Evolutionary conservation across 2,329 filamentous ascomycete species (phyloP).

Genomic region (Corniculantispora saksenae): DNA sequence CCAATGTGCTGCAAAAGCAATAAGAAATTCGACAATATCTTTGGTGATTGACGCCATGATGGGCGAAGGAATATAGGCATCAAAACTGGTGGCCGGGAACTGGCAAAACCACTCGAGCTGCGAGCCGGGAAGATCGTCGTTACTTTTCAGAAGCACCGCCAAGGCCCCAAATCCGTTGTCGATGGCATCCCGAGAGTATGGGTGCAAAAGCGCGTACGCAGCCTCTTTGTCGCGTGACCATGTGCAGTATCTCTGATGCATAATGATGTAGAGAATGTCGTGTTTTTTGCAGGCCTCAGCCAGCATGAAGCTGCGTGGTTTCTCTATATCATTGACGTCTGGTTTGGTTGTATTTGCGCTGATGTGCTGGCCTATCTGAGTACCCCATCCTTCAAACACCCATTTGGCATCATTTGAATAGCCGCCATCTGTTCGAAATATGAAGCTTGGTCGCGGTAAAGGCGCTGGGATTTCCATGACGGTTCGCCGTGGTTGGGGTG

Average conservation of each 20-base stretch:
- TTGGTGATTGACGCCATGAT: neutral
- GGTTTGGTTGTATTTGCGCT: neutral
- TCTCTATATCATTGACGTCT: neutral
- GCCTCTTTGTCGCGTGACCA: conserved; percentile 44
- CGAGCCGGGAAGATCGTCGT: conserved; percentile 31
- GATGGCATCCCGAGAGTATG: conserved; percentile 20
- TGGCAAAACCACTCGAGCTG: conserved; percentile 36
- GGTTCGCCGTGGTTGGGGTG: neutral
- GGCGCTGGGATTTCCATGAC: conserved; percentile 4
- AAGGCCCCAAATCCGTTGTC: conserved; percentile 38
- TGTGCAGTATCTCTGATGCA: conserved; percentile 67
- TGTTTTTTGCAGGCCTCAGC: conserved; percentile 52
- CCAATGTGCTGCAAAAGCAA: conserved; percentile 28
- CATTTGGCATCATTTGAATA: neutral
- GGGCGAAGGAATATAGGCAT: conserved; percentile 24
- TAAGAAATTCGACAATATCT: conserved; percentile 29
- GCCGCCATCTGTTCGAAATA: neutral
- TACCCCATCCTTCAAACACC: neutral
- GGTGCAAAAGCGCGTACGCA: conserved; percentile 32
- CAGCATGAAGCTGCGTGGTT: conserved; percentile 55
- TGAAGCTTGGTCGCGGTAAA: neutral
- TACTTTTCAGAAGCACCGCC: conserved; percentile 39
- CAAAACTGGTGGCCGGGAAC: conserved; percentile 37
- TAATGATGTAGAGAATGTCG: conserved; percentile 64
- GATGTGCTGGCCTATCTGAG: neutral